Evolutionary conservation across 2,329 filamentous ascomycete species (phyloP).

Genomic region (Hypomyces rosellus): DNA sequence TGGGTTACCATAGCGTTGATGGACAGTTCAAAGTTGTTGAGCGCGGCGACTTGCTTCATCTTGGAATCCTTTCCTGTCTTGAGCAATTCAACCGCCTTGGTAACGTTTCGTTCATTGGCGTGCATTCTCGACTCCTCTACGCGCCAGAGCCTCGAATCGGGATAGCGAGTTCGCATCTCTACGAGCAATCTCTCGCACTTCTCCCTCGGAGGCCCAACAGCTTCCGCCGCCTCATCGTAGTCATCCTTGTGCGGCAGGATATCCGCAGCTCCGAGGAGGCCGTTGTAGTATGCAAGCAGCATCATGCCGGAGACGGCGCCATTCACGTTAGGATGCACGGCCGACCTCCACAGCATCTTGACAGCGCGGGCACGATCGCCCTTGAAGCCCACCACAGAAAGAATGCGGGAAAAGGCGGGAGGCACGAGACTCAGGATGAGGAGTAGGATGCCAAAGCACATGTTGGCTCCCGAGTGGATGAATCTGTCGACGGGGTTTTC

Average conservation of each 20-base stretch:
- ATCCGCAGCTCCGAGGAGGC: constrained; percentile 77
- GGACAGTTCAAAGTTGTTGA: constrained; percentile 79
- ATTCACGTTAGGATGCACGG: constrained; percentile 79
- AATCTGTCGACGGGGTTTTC: constrained; percentile 77
- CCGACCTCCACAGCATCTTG: constrained; percentile 83
- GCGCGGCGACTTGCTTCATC: constrained; percentile 81
- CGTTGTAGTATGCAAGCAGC: constrained; percentile 82
- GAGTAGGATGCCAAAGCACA: constrained; percentile 83
- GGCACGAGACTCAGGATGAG: constrained; percentile 90
- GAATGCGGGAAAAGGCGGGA: constrained; percentile 77
- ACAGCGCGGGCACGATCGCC: constrained; percentile 81
- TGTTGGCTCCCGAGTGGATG: constrained; percentile 79
- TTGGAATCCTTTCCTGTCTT: constrained; percentile 54
- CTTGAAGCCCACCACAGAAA: constrained; percentile 84
- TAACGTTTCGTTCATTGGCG: constrained; percentile 59
- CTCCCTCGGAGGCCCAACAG: constrained; percentile 65
- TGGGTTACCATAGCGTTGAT: constrained; percentile 74
- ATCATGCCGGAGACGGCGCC: constrained; percentile 83
- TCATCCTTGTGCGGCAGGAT: constrained; percentile 63
- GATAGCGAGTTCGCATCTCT: constrained; percentile 72
- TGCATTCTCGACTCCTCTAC: constrained; percentile 80
- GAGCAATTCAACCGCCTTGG: constrained; percentile 61
- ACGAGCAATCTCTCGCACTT: constrained; percentile 61
- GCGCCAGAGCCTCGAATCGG: constrained; percentile 76
- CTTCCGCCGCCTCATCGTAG: constrained; percentile 47